These are phyloP conservation scores for Hyphodiscus sp. DNA, from an alignment of 2,329 filamentous ascomycete genomes.

Conservation along the genomic window DNA sequence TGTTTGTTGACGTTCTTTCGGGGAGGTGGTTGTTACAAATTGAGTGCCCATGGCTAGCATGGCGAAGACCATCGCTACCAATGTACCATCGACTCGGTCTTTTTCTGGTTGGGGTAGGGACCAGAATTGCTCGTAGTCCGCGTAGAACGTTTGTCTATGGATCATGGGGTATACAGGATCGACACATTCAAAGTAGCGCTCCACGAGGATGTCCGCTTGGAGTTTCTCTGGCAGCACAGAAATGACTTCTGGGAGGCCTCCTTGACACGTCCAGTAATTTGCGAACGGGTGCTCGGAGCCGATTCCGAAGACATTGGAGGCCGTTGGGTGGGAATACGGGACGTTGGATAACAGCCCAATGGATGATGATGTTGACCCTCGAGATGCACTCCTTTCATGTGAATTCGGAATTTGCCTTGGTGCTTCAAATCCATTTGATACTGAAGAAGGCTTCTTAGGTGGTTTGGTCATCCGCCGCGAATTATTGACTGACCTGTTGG, in stretches of 20 bases:
- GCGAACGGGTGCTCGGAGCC: constrained; percentile 73
- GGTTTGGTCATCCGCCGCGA: constrained; percentile 51
- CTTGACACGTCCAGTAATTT: constrained; percentile 79
- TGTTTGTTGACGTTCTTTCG: constrained; percentile 62
- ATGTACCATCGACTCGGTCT: constrained; percentile 55
- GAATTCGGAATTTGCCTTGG: constrained; percentile 20
- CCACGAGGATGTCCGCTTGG: constrained; percentile 65
- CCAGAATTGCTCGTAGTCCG: constrained; percentile 77
- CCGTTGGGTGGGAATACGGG: constrained; percentile 62
- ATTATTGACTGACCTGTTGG: constrained; percentile 46
- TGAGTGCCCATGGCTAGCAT: constrained; percentile 75
- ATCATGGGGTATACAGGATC: constrained; percentile 80
- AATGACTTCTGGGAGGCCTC: constrained; percentile 68
- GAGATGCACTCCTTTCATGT: constrained; percentile 20
- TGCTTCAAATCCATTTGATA: constrained; percentile 17
- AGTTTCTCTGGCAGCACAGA: constrained; percentile 68
- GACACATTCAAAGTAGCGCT: constrained; percentile 61
- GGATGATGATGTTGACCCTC: constrained; percentile 33
- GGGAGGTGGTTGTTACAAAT: constrained; percentile 55
- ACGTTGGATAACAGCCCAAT: constrained; percentile 63
- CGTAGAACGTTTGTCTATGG: constrained; percentile 67
- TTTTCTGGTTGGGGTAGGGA: constrained; percentile 51
- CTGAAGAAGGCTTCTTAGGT: constrained; percentile 43
- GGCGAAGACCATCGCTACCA: constrained; percentile 67
- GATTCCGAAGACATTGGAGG: constrained; percentile 75